phyloP scores from a whole-genome alignment of 2,329 filamentous ascomycete genomes.

The Cordyceps pruinosa region DNA sequence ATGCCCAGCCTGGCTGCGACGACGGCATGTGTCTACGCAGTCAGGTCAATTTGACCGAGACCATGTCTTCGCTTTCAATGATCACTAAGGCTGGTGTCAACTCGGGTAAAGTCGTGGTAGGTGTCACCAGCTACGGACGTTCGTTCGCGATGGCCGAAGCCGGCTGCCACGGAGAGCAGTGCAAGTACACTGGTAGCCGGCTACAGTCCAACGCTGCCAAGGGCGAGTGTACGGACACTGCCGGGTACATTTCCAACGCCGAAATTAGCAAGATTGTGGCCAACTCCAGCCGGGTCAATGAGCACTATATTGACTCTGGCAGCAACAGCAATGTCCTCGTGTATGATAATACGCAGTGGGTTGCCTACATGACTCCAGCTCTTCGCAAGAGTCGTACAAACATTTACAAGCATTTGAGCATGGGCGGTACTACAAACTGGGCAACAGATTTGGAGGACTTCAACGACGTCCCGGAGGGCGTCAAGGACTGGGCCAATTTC shows the following conservation, averaged over 20 bases:
- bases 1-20: slow-evolving; percentile 22
- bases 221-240: slow-evolving; percentile 25
- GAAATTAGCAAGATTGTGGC: slow-evolving; percentile 25
- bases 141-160: slow-evolving; percentile 25
- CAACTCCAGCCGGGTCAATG: no score
- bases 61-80: slow-evolving; percentile 24
- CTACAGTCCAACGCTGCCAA: slow-evolving; percentile 21
- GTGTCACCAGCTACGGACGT: slow-evolving; percentile 19
- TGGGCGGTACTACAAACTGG: slow-evolving; percentile 1
- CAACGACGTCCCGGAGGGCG: neutral
- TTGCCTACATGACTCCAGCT: slow-evolving; percentile 16
- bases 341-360: slow-evolving; percentile 18
- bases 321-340: slow-evolving; percentile 16
- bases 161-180: slow-evolving; percentile 21
- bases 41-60: slow-evolving; percentile 33
- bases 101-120: neutral
- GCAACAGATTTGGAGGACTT: slow-evolving; percentile 3
- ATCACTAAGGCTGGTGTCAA: slow-evolving; percentile 20
- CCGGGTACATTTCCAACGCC: slow-evolving; percentile 27
- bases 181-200: slow-evolving; percentile 20
- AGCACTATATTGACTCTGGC: no score
- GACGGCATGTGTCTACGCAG: slow-evolving; percentile 25
- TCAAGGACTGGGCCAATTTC: neutral
- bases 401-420: neutral
- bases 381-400: neutral